Base-by-base conservation (phyloP, 1,139 yeast genomes). In the Scheffersomyces insectosa region DNA sequence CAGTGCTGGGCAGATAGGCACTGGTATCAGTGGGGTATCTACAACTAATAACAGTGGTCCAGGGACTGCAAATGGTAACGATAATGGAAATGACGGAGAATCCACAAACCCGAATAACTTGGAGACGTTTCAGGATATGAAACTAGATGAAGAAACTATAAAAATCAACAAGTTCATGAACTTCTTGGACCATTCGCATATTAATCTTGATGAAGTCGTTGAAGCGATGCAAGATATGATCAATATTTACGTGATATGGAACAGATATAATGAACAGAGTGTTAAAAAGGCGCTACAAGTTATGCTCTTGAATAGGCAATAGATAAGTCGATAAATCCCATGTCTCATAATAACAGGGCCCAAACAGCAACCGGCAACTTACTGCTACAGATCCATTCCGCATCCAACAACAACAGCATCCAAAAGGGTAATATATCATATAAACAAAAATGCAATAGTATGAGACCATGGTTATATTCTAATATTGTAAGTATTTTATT, bases 181-280 rank as follows among this genome's bases (percentile, higher is more conserved):
- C 30, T 88, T 86, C 55, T 63, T 88, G 50, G 90, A 88, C 9
- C 79, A 79, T 43, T 84, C 93, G 12, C 91, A 88, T 51, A 79
- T 90, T 10, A 86, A 89, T 57, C 63, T 89, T 33, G 87, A 82
- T 47, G 85, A 85, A 56, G 82, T 88, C 4, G 82, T 85, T 39
- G 95, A 87, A 50, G 83, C 89, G 6, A 82, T 88, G 38, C 97
- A 90, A 59, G 96, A 89, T 53, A 69, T 89, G 60, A 73, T 90
- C 40, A 81, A 86, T 6, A 66, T 90, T 3, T 90, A 90, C 60
- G 91, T 86, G 40, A 75, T 82, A 10, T 90, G 97, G 97, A 91
- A 87, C 52, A 63, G 81, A 23, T 90, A 87, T 57, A 90, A 87
- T 56, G 97, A 90, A 59, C 62, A 55, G 28, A 56, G 52, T 14